Conservation (phyloP, 176 grass and related monocot species). For the Typha latifolia region DNA sequence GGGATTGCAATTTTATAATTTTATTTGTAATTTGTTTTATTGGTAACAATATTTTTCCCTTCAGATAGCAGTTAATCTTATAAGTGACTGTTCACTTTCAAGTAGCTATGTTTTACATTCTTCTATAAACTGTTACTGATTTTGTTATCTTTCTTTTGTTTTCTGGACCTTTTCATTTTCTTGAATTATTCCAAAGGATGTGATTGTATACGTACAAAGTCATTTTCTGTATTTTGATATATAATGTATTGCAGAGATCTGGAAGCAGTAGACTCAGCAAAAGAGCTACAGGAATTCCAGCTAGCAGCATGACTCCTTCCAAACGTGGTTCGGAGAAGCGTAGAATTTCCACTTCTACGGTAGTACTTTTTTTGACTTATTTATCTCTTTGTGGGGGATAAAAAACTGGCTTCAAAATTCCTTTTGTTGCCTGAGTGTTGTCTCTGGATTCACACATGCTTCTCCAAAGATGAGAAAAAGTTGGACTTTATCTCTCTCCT, state of each 20-base stretch:
- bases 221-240: not conserved
- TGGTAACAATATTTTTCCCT: no score
- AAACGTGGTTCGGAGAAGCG: constrained; percentile 77
- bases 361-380: constrained; percentile 14
- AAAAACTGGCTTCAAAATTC: not conserved
- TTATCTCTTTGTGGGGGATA: constrained; percentile 11
- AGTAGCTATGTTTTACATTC: no score
- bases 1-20: no score
- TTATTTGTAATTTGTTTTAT: no score
- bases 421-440: not conserved
- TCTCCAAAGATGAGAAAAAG: no score
- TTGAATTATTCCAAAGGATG: not conserved
- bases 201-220: no score
- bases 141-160: not conserved
- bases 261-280: constrained; percentile 50
- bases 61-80: no score
- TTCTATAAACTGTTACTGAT: no score
- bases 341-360: constrained; percentile 48
- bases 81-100: no score
- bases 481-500: no score
- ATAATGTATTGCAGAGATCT: constrained; percentile 46
- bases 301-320: constrained; percentile 49
- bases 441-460: no score
- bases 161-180: not conserved
- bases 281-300: constrained; percentile 50